Evolutionary conservation across 2,329 filamentous ascomycete species (phyloP).

Genomic region (Exophiala bonariae): DNA sequence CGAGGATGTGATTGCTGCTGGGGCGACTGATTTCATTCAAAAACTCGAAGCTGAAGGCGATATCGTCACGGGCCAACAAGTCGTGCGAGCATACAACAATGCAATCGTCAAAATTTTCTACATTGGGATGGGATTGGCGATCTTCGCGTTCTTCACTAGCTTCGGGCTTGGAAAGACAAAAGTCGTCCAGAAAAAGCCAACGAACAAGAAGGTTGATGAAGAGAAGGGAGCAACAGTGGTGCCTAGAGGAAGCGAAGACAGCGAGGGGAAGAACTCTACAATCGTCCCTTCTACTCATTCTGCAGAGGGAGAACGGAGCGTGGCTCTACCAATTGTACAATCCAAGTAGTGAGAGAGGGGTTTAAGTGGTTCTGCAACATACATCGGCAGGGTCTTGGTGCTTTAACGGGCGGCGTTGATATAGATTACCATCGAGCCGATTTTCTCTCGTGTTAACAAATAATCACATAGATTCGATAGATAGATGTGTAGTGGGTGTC

Average conservation of each 20-base stretch:
- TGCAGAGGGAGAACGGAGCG: no score
- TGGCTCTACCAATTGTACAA: no score
- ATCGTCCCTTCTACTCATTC: no score
- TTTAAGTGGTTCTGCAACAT: no score
- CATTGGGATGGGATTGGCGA: slow-evolving; percentile 13
- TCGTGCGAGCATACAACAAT: slow-evolving; percentile 29
- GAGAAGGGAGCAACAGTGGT: neutral
- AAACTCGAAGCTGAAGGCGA: slow-evolving; percentile 9
- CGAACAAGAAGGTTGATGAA: slow-evolving; percentile 2
- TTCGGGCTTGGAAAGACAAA: slow-evolving; percentile 19
- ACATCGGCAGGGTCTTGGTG: no score
- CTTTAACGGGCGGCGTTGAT: no score
- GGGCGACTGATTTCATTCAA: slow-evolving; percentile 22
- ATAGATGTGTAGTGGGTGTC: no score
- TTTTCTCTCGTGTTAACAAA: no score
- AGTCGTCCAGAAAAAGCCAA: slow-evolving; percentile 13
- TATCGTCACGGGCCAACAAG: slow-evolving; percentile 18
- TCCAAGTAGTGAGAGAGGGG: no score
- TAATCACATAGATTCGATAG: no score
- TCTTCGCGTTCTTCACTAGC: slow-evolving; percentile 5
- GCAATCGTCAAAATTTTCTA: slow-evolving; percentile 23
- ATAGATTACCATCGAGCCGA: no score
- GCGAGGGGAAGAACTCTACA: no score
- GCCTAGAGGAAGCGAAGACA: neutral
- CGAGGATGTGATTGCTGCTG: slow-evolving; percentile 16